Base-by-base conservation (phyloP, 2,329 filamentous ascomycete species). In the Sporothrix phasma region DNA sequence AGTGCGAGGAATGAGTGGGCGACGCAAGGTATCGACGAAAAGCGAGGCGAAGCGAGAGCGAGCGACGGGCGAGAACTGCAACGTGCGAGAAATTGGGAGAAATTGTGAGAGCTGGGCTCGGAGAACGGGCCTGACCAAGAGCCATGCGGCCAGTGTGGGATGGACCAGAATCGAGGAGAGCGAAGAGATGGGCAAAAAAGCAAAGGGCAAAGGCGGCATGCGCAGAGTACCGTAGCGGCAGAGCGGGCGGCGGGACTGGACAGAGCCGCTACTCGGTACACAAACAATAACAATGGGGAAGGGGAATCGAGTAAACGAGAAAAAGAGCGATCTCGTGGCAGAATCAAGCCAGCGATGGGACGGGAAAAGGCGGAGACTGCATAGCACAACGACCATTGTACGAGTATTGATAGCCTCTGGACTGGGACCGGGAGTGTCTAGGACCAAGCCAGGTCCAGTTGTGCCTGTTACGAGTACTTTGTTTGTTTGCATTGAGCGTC, bases 281-380 rank as follows among this genome's bases (percentile, higher is more conserved):
- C 29, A 62, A 62, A 62, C 47, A 62, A 62, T 24, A 62, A 62
- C 60, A 62, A 62, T 58, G 61, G 61, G 49, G 61, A 39, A 41
- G 11, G 15, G 37, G 17, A 3, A 31, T n/a, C n/a, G 31, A 54
- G 54, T 34, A 17, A 45, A 62, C 46, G 47, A 39, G 24, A 54
- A 62, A 45, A 54, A 62, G 34, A 45, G 54, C 46, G 60, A 47
- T 22, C 29, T 61, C 29, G 22, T 34, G 59, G 59, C 45, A 61
- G 31, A 45, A 61, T n/a, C 58, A 39, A 59, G 22, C 39, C 22
- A 59, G 37, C 58, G 43, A 61, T 10, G 29, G 56, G 26, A 10
- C n/a, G 7, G n/a, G 17, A 37, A 47, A 31, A 34, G 45, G 19
- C 43, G 59, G 29, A 61, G 59, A 49, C 24, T 51, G 41, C 54